Percentiles rank a stretch among this genome's conserved stretches.
Conservation (phyloP, 129 eudicot species). For the Dittrichia graveolens region DNA sequence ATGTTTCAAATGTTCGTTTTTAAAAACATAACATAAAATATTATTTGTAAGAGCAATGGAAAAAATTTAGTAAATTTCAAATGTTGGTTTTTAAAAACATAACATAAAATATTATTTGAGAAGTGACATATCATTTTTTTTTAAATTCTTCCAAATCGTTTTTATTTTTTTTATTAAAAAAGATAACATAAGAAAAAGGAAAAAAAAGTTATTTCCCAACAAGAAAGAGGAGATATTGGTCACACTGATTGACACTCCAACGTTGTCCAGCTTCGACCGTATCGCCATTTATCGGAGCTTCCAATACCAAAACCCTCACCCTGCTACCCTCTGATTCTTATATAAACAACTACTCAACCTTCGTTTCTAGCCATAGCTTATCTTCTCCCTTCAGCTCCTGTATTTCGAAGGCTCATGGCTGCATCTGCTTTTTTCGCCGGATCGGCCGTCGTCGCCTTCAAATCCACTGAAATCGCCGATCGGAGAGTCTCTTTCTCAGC, state of each 20-base stretch:
- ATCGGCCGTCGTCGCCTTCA: slow-evolving; percentile 55
- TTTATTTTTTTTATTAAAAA: too few relatives aligned
- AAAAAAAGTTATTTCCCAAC: not conserved
- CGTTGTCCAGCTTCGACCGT: slow-evolving; percentile 14
- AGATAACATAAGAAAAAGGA: not conserved
- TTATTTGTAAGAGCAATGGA: too few relatives aligned
- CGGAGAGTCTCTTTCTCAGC: slow-evolving; percentile 30
- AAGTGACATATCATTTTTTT: too few relatives aligned
- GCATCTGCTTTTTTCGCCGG: slow-evolving; percentile 58
- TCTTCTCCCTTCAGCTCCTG: slow-evolving; percentile 26
- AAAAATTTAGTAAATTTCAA: too few relatives aligned
- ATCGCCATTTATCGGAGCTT: slow-evolving; percentile 37
- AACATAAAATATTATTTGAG: too few relatives aligned
- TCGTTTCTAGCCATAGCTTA: slow-evolving; percentile 26
- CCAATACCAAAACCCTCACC: slow-evolving; percentile 18
- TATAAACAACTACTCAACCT: not conserved
- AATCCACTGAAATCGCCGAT: slow-evolving; percentile 37
- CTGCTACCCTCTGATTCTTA: not conserved
- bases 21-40: too few relatives aligned
- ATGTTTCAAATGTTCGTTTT: too few relatives aligned
- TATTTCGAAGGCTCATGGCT: slow-evolving; percentile 45
- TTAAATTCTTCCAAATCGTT: too few relatives aligned
- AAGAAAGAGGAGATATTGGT: slow-evolving; percentile 1
- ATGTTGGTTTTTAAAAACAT: too few relatives aligned
- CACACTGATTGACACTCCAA: slow-evolving; percentile 29